Conservation (phyloP, 768 basidiomycete species). For the Kwoniella europaea region DNA sequence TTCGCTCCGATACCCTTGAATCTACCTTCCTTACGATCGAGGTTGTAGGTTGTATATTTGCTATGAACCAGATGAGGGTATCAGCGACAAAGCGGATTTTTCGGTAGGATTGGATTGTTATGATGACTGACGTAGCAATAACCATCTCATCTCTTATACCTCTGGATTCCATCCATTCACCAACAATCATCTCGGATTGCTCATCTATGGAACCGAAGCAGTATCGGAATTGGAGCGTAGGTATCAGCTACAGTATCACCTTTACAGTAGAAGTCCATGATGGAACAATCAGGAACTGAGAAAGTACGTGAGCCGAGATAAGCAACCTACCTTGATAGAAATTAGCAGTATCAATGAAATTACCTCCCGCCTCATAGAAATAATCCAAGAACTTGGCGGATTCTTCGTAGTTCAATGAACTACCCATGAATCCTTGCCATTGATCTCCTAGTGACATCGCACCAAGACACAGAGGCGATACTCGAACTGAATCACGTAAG, state of each 20-base stretch:
- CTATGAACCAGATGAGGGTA: slow-evolving; percentile 1
- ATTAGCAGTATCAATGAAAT: slow-evolving; percentile 61
- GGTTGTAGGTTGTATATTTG: slow-evolving; percentile 32
- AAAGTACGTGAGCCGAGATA: neutral
- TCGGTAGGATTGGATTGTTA: neutral
- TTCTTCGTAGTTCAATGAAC: slow-evolving; percentile 23
- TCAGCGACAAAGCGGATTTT: neutral
- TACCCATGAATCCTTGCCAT: slow-evolving; percentile 51
- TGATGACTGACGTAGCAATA: slow-evolving; percentile 13
- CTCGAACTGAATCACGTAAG: slow-evolving; percentile 40
- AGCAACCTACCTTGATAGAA: slow-evolving; percentile 16
- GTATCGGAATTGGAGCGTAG: neutral
- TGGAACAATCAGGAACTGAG: too few species aligned
- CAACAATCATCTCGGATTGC: slow-evolving; percentile 65
- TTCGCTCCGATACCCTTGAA: slow-evolving; percentile 42
- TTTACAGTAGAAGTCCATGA: too few species aligned
- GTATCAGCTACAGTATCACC: neutral
- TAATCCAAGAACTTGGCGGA: slow-evolving; percentile 63
- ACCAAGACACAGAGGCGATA: slow-evolving; percentile 60
- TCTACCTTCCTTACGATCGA: slow-evolving; percentile 23
- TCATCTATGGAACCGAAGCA: slow-evolving; percentile 56
- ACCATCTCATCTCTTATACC: slow-evolving; percentile 63
- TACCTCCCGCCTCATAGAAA: slow-evolving; percentile 61
- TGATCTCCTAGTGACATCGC: slow-evolving; percentile 60
- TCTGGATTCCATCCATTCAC: slow-evolving; percentile 63